Percentiles rank a stretch among this genome's conserved stretches.
Conservation (phyloP, 352 stramenopile genomes). For the Thalassiosira mediterranea region DNA sequence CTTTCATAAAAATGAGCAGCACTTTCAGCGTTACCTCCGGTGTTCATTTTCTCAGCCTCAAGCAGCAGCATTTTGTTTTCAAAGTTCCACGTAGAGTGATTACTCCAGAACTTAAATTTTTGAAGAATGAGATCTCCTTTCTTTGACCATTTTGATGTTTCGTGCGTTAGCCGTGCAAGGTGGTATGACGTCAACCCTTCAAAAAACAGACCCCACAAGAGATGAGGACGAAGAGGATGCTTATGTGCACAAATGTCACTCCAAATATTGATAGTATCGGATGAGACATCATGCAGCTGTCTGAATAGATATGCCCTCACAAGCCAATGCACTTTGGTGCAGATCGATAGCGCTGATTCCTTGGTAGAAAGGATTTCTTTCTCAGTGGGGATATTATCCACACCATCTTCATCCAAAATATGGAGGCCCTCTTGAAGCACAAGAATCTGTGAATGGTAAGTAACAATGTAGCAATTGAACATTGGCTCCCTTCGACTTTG, state of each 20-base stretch:
- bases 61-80: slow-evolving; percentile 43
- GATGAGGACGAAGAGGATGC: too few relatives aligned
- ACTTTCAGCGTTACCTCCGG: slow-evolving; percentile 27
- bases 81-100: slow-evolving; percentile 46
- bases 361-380: neutral
- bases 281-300: neutral
- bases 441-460: neutral
- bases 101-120: slow-evolving; percentile 22
- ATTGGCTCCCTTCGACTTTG: neutral
- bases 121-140: slow-evolving; percentile 10
- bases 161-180: neutral
- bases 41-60: slow-evolving; percentile 35
- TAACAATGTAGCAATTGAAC: neutral
- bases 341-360: neutral
- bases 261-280: neutral
- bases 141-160: neutral
- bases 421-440: slow-evolving; percentile 3
- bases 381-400: neutral
- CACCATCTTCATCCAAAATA: slow-evolving; percentile 1
- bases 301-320: slow-evolving; percentile 10
- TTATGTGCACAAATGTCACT: neutral
- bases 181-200: neutral
- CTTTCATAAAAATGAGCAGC: slow-evolving; percentile 31
- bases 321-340: neutral
- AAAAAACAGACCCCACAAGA: slow-evolving; percentile 11